Conservation (phyloP, 352 stramenopile species). For the Aphanomyces cochlioides region DNA sequence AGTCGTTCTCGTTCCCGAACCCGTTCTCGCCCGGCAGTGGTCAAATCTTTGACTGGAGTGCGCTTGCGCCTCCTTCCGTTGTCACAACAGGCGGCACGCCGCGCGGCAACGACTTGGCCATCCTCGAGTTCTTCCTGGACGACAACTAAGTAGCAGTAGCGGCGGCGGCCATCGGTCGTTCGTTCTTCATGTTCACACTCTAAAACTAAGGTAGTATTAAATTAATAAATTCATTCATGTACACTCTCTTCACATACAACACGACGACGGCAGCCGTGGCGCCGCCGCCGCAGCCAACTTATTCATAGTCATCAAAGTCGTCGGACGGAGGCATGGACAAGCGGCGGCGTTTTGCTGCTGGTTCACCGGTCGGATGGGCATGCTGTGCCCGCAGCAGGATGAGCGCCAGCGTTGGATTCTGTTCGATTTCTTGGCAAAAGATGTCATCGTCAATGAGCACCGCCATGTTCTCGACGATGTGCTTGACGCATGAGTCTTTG, state of each 20-base stretch:
- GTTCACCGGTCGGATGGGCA: conserved; percentile 39
- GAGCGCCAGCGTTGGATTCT: conserved; percentile 66
- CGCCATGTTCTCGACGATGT: conserved; percentile 68
- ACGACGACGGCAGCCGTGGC: no score
- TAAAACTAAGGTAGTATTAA: conserved; percentile 13
- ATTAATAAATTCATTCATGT: conserved; percentile 11
- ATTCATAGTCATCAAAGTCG: conserved; percentile 51
- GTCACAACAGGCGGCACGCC: neutral
- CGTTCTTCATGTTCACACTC: conserved; percentile 6
- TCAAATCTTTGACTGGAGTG: conserved; percentile 15
- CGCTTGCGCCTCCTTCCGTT: neutral
- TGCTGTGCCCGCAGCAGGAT: conserved; percentile 68
- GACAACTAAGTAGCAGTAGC: conserved; percentile 14
- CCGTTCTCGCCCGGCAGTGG: conserved; percentile 1
- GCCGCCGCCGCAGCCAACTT: no score
- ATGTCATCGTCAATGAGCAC: conserved; percentile 80
- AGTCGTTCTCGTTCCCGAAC: neutral
- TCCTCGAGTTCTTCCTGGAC: conserved; percentile 30
- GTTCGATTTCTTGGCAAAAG: conserved; percentile 79
- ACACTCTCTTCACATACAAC: neutral
- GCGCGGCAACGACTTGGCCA: conserved; percentile 26
- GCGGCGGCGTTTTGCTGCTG: conserved; percentile 60
- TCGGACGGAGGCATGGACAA: conserved; percentile 66
- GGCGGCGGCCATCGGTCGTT: neutral
- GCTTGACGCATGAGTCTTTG: conserved; percentile 77